These are phyloP conservation scores for apple (Malus domestica) DNA, from an alignment of 306 rosid genomes.

Conservation along the genomic window DNA sequence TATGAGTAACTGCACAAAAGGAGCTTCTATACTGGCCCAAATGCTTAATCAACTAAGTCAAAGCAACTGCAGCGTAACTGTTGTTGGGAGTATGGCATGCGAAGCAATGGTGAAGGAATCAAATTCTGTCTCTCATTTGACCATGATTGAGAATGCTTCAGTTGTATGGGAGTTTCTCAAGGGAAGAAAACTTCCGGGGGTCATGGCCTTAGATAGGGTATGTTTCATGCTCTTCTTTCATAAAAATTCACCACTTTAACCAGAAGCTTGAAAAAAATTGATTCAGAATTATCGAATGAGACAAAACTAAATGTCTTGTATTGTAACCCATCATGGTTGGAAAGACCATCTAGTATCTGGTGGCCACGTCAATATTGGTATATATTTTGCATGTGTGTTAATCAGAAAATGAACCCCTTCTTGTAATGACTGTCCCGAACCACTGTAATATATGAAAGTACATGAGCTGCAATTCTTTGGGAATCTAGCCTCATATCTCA, in stretches of 20 bases:
- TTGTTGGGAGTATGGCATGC: conserved; percentile 59
- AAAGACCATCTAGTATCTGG: neutral
- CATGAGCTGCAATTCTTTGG: neutral
- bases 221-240: conserved; percentile 9
- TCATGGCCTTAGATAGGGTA: conserved; percentile 73
- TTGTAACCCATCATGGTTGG: neutral
- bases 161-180: conserved; percentile 88
- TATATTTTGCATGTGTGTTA: neutral
- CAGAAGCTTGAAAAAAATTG: neutral
- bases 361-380: neutral
- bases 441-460: no score
- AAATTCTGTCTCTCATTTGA: conserved; percentile 31
- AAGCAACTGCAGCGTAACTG: conserved; percentile 48
- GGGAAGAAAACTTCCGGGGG: conserved; percentile 85
- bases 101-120: conserved; percentile 45
- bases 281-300: neutral
- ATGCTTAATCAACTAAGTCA: conserved; percentile 46
- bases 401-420: neutral
- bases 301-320: neutral
- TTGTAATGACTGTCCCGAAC: neutral
- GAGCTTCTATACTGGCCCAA: conserved; percentile 59
- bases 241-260: conserved; percentile 3
- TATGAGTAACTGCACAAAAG: conserved; percentile 30
- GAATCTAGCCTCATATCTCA: neutral
- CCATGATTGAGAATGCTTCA: conserved; percentile 61